A percentile compares a stretch with the other conserved stretches of the same genome.
Evolutionary conservation across 495 filamentous ascomycete species (phyloP).

Genomic region (Penicillium macrosclerotiorum): DNA sequence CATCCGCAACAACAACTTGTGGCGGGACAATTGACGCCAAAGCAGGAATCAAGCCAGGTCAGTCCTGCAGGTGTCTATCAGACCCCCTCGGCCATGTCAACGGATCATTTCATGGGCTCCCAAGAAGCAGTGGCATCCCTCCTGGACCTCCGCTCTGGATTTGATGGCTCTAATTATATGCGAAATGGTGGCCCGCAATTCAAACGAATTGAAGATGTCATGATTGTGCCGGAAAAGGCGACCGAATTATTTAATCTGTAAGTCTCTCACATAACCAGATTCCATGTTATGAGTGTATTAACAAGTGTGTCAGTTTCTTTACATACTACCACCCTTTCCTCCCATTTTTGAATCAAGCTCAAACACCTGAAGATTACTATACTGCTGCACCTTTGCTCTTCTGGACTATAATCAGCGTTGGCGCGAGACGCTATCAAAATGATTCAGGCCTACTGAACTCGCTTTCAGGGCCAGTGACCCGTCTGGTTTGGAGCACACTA

Average conservation of each 20-base stretch:
- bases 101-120: slow-evolving; percentile 69
- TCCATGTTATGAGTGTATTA: neutral
- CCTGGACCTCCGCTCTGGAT: slow-evolving; percentile 65
- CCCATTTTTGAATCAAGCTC: slow-evolving; percentile 71
- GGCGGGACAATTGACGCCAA: slow-evolving; percentile 51
- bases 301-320: slow-evolving; percentile 64
- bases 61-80: slow-evolving; percentile 42
- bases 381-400: slow-evolving; percentile 73
- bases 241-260: slow-evolving; percentile 73
- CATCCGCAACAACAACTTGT: slow-evolving; percentile 48
- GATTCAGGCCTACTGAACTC: slow-evolving; percentile 66
- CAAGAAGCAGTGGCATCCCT: slow-evolving; percentile 83
- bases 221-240: slow-evolving; percentile 68
- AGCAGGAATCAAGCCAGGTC: slow-evolving; percentile 49
- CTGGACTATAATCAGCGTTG: slow-evolving; percentile 83
- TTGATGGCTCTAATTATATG: slow-evolving; percentile 47
- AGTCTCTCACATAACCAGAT: slow-evolving; percentile 6
- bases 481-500: slow-evolving; percentile 77
- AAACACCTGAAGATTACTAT: slow-evolving; percentile 72
- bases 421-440: slow-evolving; percentile 66
- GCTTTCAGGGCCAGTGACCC: slow-evolving; percentile 68
- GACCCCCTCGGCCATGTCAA: slow-evolving; percentile 42
- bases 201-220: slow-evolving; percentile 67
- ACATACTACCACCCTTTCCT: slow-evolving; percentile 80
- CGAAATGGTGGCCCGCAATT: slow-evolving; percentile 44